Conservation (phyloP, 371 early-diverging fungal genomes). For the Homolaphlyctis polyrhiza region DNA sequence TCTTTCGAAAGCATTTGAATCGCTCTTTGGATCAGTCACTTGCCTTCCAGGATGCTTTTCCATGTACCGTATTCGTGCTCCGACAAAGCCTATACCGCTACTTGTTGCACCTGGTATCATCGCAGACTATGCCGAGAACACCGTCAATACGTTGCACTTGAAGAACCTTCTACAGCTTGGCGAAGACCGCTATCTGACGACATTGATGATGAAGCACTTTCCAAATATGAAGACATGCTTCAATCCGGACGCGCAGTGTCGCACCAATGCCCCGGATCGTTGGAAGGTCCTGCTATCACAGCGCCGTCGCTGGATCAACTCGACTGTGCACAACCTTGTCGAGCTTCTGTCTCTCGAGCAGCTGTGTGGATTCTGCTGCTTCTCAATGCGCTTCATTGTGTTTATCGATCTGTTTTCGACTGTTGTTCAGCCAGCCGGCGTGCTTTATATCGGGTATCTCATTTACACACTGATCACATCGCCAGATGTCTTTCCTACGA, state of each 20-base stretch:
- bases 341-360: conserved; percentile 79
- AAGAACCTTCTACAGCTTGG: conserved; percentile 60
- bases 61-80: conserved; percentile 66
- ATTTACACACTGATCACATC: conserved; percentile 45
- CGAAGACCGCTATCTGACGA: conserved; percentile 67
- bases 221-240: conserved; percentile 56
- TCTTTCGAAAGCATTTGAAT: conserved; percentile 65
- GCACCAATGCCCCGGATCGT: conserved; percentile 51
- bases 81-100: conserved; percentile 77
- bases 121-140: conserved; percentile 91
- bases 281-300: conserved; percentile 62
- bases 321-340: conserved; percentile 93
- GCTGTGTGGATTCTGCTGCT: conserved; percentile 93
- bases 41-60: conserved; percentile 88
- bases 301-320: conserved; percentile 76
- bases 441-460: conserved; percentile 65
- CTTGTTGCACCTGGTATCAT: conserved; percentile 90
- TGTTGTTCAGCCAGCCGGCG: conserved; percentile 59
- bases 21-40: conserved; percentile 71
- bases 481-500: conserved; percentile 36
- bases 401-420: conserved; percentile 78
- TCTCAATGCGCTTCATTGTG: conserved; percentile 92
- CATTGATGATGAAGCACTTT: conserved; percentile 66
- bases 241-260: conserved; percentile 51
- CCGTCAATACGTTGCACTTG: conserved; percentile 86